phyloP scores from a whole-genome alignment of 83 land plant species.

The Diphasiastrum complanatum region DNA sequence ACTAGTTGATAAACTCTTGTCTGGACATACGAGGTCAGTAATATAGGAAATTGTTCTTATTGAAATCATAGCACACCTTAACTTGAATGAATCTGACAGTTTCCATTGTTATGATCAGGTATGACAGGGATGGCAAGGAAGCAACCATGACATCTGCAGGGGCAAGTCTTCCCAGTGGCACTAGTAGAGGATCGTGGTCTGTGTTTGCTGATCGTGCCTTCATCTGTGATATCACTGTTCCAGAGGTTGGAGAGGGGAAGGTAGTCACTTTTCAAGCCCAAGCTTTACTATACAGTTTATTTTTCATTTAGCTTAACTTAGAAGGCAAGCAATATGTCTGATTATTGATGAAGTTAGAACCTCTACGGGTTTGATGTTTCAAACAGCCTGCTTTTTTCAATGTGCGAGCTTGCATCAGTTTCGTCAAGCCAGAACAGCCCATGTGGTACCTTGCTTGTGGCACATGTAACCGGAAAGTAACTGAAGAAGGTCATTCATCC shows the following conservation, averaged over 20 bases:
- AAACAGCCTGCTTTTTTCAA: slow-evolving; percentile 77
- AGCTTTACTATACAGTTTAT: background rate
- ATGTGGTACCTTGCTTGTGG: slow-evolving; percentile 99
- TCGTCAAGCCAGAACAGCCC: slow-evolving; percentile 84
- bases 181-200: slow-evolving; percentile 45
- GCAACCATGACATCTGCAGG: slow-evolving; percentile 61
- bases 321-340: background rate
- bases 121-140: slow-evolving; percentile 63
- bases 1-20: too few species aligned
- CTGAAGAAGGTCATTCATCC: slow-evolving; percentile 66
- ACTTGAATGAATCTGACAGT: background rate
- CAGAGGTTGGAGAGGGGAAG: slow-evolving; percentile 86
- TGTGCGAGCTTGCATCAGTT: slow-evolving; percentile 66
- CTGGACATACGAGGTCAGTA: too few species aligned
- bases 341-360: background rate
- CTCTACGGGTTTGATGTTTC: background rate
- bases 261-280: slow-evolving; percentile 24
- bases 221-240: slow-evolving; percentile 55
- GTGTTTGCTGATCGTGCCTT: slow-evolving; percentile 59
- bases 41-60: too few species aligned
- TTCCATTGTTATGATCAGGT: slow-evolving; percentile 42
- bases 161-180: slow-evolving; percentile 43
- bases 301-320: background rate
- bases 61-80: too few species aligned
- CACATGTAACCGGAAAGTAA: slow-evolving; percentile 81